Conservation (phyloP, 2,329 filamentous ascomycete genomes). For the Penicillium sp. region DNA sequence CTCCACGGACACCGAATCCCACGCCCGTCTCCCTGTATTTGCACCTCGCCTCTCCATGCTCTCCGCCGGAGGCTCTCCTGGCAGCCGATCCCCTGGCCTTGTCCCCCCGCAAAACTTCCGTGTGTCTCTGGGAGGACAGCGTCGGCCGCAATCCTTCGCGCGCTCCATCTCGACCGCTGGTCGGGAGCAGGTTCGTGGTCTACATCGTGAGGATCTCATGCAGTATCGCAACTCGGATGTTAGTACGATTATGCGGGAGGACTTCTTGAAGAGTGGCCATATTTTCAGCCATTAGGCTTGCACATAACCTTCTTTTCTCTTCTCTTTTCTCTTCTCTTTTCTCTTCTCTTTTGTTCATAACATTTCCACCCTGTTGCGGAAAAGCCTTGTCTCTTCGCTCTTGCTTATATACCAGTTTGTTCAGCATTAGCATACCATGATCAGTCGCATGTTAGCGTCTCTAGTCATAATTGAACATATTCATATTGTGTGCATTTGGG, state of each 20-base stretch:
- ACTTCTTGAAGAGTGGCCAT: constrained; percentile 40
- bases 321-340: not conserved
- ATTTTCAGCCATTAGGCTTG: constrained; percentile 21
- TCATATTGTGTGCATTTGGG: not conserved
- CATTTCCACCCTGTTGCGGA: not conserved
- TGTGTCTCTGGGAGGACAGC: constrained; percentile 21
- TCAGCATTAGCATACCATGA: not conserved
- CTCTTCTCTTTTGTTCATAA: constrained; percentile 3
- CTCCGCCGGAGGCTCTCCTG: constrained; percentile 17
- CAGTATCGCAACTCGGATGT: constrained; percentile 49
- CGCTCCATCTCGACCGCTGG: constrained; percentile 38
- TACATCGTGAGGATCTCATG: constrained; percentile 42
- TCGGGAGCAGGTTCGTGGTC: constrained; percentile 40
- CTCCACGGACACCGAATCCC: constrained; percentile 41
- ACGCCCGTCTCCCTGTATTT: constrained; percentile 42
- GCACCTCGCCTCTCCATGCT: constrained; percentile 36
- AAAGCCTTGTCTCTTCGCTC: not conserved
- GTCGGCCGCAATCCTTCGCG: constrained; percentile 25
- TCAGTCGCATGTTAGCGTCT: not conserved
- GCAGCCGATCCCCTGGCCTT: constrained; percentile 20
- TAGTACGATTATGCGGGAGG: constrained; percentile 43
- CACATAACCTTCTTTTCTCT: not conserved
- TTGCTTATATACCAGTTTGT: constrained; percentile 1
- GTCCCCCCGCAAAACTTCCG: constrained; percentile 27
- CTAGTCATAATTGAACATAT: constrained; percentile 6